These are phyloP conservation scores for Suillus discolor DNA, from an alignment of 768 basidiomycete genomes.

Conservation along the genomic window DNA sequence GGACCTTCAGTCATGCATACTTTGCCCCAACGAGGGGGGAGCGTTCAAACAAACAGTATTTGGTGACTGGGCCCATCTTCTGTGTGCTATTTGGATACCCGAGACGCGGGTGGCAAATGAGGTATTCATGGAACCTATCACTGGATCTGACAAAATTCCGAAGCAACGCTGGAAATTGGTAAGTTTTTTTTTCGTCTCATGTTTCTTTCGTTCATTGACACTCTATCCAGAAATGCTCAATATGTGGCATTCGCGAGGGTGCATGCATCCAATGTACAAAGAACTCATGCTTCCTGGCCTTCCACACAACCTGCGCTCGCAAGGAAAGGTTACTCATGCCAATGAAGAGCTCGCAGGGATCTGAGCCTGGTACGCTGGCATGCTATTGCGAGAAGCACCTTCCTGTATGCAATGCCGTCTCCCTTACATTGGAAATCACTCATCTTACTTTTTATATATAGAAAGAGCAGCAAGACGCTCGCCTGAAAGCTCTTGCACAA, in stretches of 20 bases:
- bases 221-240: slow-evolving; percentile 53
- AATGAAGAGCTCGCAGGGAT: slow-evolving; percentile 81
- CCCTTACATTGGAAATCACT: background rate
- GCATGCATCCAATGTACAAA: slow-evolving; percentile 98
- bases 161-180: slow-evolving; percentile 96
- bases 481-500: slow-evolving; percentile 55
- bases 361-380: slow-evolving; percentile 71
- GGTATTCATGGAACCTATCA: slow-evolving; percentile 98
- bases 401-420: slow-evolving; percentile 55
- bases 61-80: slow-evolving; percentile 93
- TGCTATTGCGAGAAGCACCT: slow-evolving; percentile 92
- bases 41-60: slow-evolving; percentile 96
- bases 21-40: slow-evolving; percentile 96
- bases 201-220: slow-evolving; percentile 11
- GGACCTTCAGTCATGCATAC: slow-evolving; percentile 75
- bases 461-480: slow-evolving; percentile 71
- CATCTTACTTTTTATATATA: slow-evolving; percentile 26
- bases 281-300: slow-evolving; percentile 87
- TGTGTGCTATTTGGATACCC: slow-evolving; percentile 98
- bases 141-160: slow-evolving; percentile 82
- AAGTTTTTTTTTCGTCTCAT: slow-evolving; percentile 30
- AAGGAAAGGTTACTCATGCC: slow-evolving; percentile 83
- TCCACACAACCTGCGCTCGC: slow-evolving; percentile 93
- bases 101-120: slow-evolving; percentile 93
- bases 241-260: slow-evolving; percentile 65